Percentiles rank a stretch among this genome's conserved stretches.
Conservation (phyloP, 257 asterid species). For the Solanum gracilifrons region DNA sequence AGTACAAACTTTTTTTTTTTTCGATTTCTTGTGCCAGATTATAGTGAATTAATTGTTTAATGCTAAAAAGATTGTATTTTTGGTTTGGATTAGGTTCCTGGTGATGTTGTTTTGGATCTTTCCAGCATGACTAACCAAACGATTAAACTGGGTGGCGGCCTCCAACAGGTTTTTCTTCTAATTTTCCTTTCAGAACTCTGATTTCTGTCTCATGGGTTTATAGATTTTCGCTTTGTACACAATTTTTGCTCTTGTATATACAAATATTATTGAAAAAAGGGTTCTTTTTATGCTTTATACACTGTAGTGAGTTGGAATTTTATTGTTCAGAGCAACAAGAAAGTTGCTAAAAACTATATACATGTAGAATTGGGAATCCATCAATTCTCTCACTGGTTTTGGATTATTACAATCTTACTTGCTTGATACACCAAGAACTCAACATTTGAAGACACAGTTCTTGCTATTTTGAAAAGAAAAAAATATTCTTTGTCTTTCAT, state of each 20-base stretch:
- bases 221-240: neutral
- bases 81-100: conserved; percentile 47
- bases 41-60: neutral
- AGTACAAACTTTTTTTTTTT: neutral
- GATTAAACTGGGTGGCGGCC: conserved; percentile 87
- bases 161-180: conserved; percentile 55
- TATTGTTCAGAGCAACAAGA: neutral
- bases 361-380: neutral
- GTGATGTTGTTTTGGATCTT: conserved; percentile 86
- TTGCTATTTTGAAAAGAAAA: neutral
- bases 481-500: neutral
- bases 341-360: neutral
- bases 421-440: neutral
- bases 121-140: conserved; percentile 60
- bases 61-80: neutral
- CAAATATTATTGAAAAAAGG: neutral
- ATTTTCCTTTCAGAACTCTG: neutral
- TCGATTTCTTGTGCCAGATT: neutral
- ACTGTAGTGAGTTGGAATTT: neutral
- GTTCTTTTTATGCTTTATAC: neutral
- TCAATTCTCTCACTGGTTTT: neutral
- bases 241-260: neutral
- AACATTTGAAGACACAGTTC: neutral
- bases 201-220: neutral
- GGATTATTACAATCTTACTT: neutral